A percentile compares a stretch with the other conserved stretches of the same genome.
Conservation (phyloP, 2,329 filamentous ascomycete species). For the Epichloe coenophiala region DNA sequence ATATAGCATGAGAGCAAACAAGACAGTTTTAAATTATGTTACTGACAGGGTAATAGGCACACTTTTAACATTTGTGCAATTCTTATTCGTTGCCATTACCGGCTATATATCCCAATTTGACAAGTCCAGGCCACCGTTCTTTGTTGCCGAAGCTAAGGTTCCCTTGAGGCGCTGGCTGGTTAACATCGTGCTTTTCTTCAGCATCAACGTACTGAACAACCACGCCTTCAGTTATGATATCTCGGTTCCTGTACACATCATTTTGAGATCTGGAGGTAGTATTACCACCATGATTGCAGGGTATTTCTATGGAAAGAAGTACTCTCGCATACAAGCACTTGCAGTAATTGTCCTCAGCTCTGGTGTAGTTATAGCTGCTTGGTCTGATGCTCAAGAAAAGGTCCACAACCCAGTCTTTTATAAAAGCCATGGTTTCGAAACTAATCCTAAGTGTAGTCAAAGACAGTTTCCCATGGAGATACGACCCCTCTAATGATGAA, state of each 20-base stretch:
- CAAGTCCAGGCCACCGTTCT: conserved; percentile 50
- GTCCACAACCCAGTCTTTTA: conserved; percentile 27
- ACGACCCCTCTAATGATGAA: conserved; percentile 19
- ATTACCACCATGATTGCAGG: conserved; percentile 94
- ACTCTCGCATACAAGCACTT: conserved; percentile 64
- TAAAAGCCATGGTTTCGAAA: not conserved
- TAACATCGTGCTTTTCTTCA: conserved; percentile 83
- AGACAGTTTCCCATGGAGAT: not conserved
- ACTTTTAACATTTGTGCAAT: conserved; percentile 80
- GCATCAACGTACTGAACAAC: conserved; percentile 92
- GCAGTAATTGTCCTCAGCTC: conserved; percentile 73
- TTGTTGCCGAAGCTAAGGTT: conserved; percentile 63
- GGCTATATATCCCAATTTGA: conserved; percentile 69
- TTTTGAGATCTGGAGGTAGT: conserved; percentile 89
- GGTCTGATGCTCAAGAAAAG: conserved; percentile 79
- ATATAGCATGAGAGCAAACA: not conserved
- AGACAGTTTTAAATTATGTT: not conserved
- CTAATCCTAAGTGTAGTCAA: not conserved
- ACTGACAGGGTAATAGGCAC: conserved; percentile 41
- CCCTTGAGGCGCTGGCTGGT: conserved; percentile 74
- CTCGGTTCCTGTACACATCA: conserved; percentile 92
- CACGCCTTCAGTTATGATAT: conserved; percentile 96
- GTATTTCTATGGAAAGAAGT: conserved; percentile 71
- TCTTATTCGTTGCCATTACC: conserved; percentile 66
- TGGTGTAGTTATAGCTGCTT: conserved; percentile 77